Conservation (phyloP, 495 filamentous ascomycete species). For the Thozetella sp. region DNA sequence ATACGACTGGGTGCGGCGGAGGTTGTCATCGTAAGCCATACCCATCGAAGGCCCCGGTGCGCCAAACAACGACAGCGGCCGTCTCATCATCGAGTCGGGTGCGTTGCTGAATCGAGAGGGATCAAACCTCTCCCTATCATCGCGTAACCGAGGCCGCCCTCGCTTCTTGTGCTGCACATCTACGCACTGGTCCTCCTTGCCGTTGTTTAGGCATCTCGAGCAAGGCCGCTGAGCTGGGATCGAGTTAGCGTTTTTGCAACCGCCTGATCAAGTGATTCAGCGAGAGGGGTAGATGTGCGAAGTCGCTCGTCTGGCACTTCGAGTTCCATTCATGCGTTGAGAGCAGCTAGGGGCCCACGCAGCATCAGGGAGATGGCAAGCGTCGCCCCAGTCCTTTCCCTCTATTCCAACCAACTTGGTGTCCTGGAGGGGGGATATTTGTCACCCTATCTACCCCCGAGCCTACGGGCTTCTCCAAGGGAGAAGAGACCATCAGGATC, state of each 20-base stretch:
- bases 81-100: slow-evolving; percentile 39
- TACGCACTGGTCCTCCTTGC: slow-evolving; percentile 81
- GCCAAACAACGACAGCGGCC: slow-evolving; percentile 46
- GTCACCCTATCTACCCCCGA: neutral
- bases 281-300: too few relatives aligned
- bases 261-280: neutral
- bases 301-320: too few relatives aligned
- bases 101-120: slow-evolving; percentile 42
- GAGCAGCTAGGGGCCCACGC: too few relatives aligned
- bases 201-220: slow-evolving; percentile 60
- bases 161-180: slow-evolving; percentile 98
- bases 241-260: slow-evolving; percentile 17
- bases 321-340: too few relatives aligned
- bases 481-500: neutral
- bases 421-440: neutral
- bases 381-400: too few relatives aligned
- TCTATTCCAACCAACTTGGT: too few relatives aligned
- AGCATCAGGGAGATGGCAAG: too few relatives aligned
- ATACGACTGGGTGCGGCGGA: slow-evolving; percentile 53
- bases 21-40: slow-evolving; percentile 44
- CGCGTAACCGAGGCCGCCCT: slow-evolving; percentile 86
- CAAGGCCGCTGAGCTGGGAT: slow-evolving; percentile 63
- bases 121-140: slow-evolving; percentile 68
- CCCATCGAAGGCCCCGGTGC: slow-evolving; percentile 31
- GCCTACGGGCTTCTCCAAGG: neutral